Evolutionary conservation across 2,329 filamentous ascomycete genomes (phyloP), one percentile per base, ranked within the genome.

Genomic region (Zelopaecilomyces penicillatus): DNA sequence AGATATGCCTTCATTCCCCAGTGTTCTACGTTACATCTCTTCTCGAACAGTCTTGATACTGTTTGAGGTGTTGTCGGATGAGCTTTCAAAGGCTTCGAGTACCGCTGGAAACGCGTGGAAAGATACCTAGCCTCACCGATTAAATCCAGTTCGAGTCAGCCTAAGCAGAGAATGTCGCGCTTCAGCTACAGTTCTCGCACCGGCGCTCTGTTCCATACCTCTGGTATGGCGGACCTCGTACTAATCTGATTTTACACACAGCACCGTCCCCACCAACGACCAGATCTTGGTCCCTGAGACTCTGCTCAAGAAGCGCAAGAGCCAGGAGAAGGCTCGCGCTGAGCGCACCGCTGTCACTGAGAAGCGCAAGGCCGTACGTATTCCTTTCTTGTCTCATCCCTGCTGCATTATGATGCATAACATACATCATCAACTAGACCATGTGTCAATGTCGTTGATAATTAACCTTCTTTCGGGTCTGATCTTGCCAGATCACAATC

Each of bases 231-330:
- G 82, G 78, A 80, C 75, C 75, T 78, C 78, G 80, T 82, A 87
- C 84, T 87, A 82, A 87, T 85, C 83, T 87, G 69, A 81, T 8
- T 48, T 69, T 47, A 43, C 52, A 50, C 60, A 56, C 67, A 95
- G 89, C 75, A 83, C 82, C 74, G 87, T 95, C 66, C 88, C 93
- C 60, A 95, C 89, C 71, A 75, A 90, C 73, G 87, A 96, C 72
- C 86, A 97, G 72, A 83, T 98, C 70, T 80, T 97, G 70, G 88
- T 97, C 68, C 93, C 93, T 61, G 93, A 98, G 87, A 98, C 93
- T 64, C 87, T 98, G 66, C 83, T 98, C 73, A 98, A 98, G 87
- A 98, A 98, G 88, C 87, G 93, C 79, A 98, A 98, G 89, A 88
- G 82, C 72, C 91, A 96, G 78, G 93, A 98, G 83, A 95, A 96